phyloP scores from a whole-genome alignment of 228 moss, liverwort and hornwort species.

The Sphagnum magellanicum region DNA sequence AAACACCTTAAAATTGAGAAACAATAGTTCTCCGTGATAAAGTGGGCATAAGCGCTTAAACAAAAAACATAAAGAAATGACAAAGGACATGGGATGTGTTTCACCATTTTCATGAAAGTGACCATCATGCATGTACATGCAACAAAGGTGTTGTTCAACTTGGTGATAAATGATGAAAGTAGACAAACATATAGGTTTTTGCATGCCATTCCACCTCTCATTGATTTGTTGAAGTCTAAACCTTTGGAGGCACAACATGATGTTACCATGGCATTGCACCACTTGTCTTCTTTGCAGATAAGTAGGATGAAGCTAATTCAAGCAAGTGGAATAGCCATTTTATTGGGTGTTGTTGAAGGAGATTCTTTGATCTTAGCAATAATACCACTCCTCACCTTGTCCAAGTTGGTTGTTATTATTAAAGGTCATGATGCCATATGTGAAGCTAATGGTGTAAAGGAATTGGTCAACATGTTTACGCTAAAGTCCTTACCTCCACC shows the following conservation, averaged over 20 bases:
- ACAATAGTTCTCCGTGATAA: no score
- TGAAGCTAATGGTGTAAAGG: constrained; percentile 28
- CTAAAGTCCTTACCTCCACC: no score
- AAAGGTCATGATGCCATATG: constrained; percentile 37
- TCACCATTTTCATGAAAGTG: no score
- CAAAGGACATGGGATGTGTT: no score
- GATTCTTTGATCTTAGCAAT: constrained; percentile 30
- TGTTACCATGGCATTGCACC: constrained; percentile 51
- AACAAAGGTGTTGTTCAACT: constrained; percentile 27
- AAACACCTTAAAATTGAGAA: no score
- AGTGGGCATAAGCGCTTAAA: no score
- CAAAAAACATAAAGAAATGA: no score
- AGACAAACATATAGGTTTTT: constrained; percentile 40
- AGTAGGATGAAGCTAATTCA: constrained; percentile 40
- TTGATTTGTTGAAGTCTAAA: constrained; percentile 23
- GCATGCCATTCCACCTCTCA: constrained; percentile 35
- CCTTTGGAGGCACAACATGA: constrained; percentile 29
- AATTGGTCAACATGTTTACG: constrained; percentile 22
- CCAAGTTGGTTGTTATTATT: constrained; percentile 29
- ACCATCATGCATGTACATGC: constrained; percentile 12
- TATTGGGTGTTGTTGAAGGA: constrained; percentile 24
- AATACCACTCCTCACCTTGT: constrained; percentile 28
- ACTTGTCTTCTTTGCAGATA: constrained; percentile 34
- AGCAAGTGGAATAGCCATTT: constrained; percentile 34
- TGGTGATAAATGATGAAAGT: constrained; percentile 37